phyloP scores from a whole-genome alignment of 495 filamentous ascomycete species.

The Aspergillus haitiensis region DNA sequence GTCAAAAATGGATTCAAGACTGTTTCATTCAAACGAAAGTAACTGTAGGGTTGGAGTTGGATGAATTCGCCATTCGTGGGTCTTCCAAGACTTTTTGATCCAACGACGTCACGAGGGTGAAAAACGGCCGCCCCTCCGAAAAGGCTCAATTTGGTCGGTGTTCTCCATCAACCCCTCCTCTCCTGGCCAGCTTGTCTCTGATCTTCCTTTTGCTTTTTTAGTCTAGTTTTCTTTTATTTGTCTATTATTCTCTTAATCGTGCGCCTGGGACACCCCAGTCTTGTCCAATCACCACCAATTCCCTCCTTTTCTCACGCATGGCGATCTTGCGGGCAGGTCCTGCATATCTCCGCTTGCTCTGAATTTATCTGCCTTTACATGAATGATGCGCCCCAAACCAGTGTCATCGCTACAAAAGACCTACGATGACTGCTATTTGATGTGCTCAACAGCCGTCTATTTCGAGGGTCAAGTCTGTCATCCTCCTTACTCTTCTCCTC shows the following conservation, averaged over 20 bases:
- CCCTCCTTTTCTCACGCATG: constrained; percentile 16
- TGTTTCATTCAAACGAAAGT: too few relatives aligned
- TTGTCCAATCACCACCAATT: constrained; percentile 4
- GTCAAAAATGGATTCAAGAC: too few relatives aligned
- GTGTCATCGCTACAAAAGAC: constrained; percentile 89
- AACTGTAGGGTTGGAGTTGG: not conserved
- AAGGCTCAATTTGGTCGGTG: not conserved
- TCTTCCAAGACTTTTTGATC: constrained; percentile 19
- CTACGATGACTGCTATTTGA: constrained; percentile 93
- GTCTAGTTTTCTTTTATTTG: constrained; percentile 9
- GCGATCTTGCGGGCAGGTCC: constrained; percentile 28
- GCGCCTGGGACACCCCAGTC: constrained; percentile 18
- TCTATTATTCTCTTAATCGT: constrained; percentile 27
- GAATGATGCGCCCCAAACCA: constrained; percentile 79
- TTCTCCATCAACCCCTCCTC: constrained; percentile 3
- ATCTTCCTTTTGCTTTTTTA: not conserved
- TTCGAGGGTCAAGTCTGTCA: constrained; percentile 79
- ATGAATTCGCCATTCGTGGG: constrained; percentile 12
- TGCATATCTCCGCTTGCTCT: constrained; percentile 19
- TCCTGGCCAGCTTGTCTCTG: not conserved
- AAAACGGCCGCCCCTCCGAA: constrained; percentile 12
- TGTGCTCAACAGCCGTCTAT: constrained; percentile 92
- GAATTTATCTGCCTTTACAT: constrained; percentile 16
- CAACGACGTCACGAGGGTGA: constrained; percentile 47
- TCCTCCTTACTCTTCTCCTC: not conserved